phyloP scores from a whole-genome alignment of 108 stramenopile species.

The Fragilariopsis cylindrus region DNA sequence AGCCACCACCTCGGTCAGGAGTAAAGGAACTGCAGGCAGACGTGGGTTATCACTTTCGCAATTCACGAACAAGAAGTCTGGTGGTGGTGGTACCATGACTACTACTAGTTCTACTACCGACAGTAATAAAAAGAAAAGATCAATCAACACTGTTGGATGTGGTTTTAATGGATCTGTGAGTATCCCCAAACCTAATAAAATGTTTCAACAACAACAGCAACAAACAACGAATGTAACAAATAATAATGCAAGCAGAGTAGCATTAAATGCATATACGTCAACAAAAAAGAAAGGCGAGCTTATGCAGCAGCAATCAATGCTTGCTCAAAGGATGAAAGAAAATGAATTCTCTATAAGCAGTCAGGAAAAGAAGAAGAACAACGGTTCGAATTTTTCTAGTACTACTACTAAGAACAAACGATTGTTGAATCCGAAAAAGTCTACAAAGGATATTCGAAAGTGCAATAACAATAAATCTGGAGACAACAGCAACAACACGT shows the following conservation, averaged over 20 bases:
- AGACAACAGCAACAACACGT: constrained; percentile 4
- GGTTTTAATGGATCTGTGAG: constrained; percentile 68
- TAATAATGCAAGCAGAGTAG: no score
- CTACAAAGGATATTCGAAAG: not conserved
- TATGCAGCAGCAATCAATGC: constrained; percentile 42
- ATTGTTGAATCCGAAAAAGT: not conserved
- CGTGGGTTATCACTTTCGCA: constrained; percentile 1
- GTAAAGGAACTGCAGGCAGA: not conserved
- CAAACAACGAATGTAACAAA: not conserved
- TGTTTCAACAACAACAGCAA: constrained; percentile 31
- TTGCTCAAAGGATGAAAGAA: constrained; percentile 24
- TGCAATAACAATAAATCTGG: not conserved
- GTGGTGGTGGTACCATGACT: not conserved
- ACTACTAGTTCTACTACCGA: not conserved
- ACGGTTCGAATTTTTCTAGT: not conserved
- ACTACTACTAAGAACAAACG: no score
- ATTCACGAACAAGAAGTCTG: not conserved
- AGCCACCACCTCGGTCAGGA: not conserved
- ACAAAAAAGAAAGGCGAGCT: constrained; percentile 12
- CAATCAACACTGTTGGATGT: constrained; percentile 12
- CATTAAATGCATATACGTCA: no score
- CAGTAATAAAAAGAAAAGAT: not conserved
- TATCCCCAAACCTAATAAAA: constrained; percentile 60
- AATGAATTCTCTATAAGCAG: not conserved
- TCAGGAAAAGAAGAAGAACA: not conserved